A percentile compares a stretch with the other conserved stretches of the same genome.
Evolutionary conservation across 2,329 filamentous ascomycete species (phyloP).

Genomic region (Verticillium isaacii): DNA sequence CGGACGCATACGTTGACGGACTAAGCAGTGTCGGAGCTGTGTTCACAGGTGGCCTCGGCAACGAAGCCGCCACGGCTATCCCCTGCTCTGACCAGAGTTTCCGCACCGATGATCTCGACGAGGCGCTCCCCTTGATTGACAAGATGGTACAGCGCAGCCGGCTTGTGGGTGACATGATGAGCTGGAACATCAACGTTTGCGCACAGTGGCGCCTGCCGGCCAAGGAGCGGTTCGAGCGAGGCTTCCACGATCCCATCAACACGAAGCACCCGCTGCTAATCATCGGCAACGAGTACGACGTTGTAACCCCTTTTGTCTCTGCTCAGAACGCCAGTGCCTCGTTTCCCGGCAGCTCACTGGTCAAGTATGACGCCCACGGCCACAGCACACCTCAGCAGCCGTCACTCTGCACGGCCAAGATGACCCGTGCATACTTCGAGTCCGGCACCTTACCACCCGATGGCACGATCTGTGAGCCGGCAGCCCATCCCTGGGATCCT

Average conservation of each 20-base stretch:
- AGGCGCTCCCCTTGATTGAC: constrained; percentile 2
- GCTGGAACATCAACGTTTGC: not conserved
- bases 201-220: constrained; percentile 2
- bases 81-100: constrained; percentile 12
- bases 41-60: not conserved
- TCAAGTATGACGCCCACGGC: not conserved
- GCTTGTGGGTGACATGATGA: not conserved
- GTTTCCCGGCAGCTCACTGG: not conserved
- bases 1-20: not conserved
- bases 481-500: not conserved
- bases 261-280: not conserved
- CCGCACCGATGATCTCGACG: not conserved
- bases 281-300: constrained; percentile 1
- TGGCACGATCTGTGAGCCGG: not conserved
- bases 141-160: not conserved
- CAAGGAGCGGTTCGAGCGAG: constrained; percentile 4
- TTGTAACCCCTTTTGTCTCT: not conserved
- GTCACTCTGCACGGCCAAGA: not conserved
- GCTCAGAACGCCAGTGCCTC: constrained; percentile 1
- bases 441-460: not conserved
- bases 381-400: not conserved
- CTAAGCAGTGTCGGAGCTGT: not conserved
- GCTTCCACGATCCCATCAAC: constrained; percentile 5
- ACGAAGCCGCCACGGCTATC: constrained; percentile 10
- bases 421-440: not conserved